These are phyloP conservation scores for Helotiales sp. DNA, from an alignment of 2,329 filamentous ascomycete species.

Conservation along the genomic window DNA sequence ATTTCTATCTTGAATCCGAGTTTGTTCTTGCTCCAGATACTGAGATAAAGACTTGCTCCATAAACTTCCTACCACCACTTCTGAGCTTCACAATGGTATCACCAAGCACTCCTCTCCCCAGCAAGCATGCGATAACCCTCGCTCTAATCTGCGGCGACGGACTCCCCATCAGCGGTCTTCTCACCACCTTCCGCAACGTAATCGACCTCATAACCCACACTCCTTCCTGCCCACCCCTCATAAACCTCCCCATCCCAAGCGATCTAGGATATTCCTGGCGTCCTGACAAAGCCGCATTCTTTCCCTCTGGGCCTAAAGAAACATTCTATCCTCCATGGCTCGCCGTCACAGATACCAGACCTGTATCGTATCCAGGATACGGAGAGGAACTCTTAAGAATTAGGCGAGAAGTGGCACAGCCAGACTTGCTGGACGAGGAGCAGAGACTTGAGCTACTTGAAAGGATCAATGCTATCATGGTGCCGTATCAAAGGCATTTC, in stretches of 20 bases:
- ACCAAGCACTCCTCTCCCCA: background rate
- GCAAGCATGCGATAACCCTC: constrained; percentile 1
- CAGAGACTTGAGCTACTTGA: background rate
- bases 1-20: background rate
- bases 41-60: background rate
- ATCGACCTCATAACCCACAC: background rate
- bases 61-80: background rate
- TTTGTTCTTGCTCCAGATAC: background rate
- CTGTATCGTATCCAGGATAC: background rate
- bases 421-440: background rate
- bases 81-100: background rate
- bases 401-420: constrained; percentile 1
- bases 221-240: background rate
- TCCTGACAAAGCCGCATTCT: constrained; percentile 7
- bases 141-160: constrained; percentile 8
- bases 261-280: constrained; percentile 13
- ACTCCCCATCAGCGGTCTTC: background rate
- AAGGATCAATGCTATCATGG: background rate
- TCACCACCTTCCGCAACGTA: constrained; percentile 10
- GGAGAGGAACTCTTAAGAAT: background rate
- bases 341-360: background rate
- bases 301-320: background rate
- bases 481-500: constrained; percentile 1
- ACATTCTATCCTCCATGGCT: constrained; percentile 9
- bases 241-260: background rate